A percentile compares a stretch with the other conserved stretches of the same genome.
Conservation (phyloP, 2,329 filamentous ascomycete genomes). For the Chrysoporthe deuterocubensis region DNA sequence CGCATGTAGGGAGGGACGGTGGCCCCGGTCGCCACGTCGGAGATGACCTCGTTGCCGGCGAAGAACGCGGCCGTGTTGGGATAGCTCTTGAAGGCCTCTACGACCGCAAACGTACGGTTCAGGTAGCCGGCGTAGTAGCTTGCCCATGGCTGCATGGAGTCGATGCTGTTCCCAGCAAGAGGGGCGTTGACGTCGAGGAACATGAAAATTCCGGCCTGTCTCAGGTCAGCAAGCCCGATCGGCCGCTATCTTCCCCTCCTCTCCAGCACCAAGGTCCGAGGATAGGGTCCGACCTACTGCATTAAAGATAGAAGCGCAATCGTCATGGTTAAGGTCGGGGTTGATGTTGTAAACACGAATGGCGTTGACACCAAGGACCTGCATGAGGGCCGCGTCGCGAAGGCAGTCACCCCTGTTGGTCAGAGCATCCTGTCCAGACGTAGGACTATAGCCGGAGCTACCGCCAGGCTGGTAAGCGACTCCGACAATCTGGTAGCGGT, state of each 20-base stretch:
- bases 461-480: constrained; percentile 73
- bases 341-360: constrained; percentile 73
- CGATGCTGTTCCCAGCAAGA: constrained; percentile 60
- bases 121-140: constrained; percentile 65
- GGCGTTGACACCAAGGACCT: constrained; percentile 67
- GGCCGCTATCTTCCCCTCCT: neutral
- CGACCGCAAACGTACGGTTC: constrained; percentile 68
- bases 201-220: constrained; percentile 68
- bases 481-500: constrained; percentile 68
- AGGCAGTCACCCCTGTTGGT: constrained; percentile 62
- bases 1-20: constrained; percentile 71
- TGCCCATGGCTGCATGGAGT: constrained; percentile 58
- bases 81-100: constrained; percentile 69
- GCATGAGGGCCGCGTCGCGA: constrained; percentile 68
- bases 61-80: constrained; percentile 75
- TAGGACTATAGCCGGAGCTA: constrained; percentile 63
- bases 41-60: constrained; percentile 79
- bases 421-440: constrained; percentile 59
- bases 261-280: neutral
- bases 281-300: constrained; percentile 43
- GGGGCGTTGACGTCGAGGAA: constrained; percentile 72
- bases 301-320: constrained; percentile 71
- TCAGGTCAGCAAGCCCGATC: constrained; percentile 1
- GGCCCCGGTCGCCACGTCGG: constrained; percentile 62
- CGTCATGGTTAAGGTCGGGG: constrained; percentile 68